These are phyloP conservation scores for Cyclanthera cordifolia DNA, from an alignment of 306 rosid species.

Conservation along the genomic window DNA sequence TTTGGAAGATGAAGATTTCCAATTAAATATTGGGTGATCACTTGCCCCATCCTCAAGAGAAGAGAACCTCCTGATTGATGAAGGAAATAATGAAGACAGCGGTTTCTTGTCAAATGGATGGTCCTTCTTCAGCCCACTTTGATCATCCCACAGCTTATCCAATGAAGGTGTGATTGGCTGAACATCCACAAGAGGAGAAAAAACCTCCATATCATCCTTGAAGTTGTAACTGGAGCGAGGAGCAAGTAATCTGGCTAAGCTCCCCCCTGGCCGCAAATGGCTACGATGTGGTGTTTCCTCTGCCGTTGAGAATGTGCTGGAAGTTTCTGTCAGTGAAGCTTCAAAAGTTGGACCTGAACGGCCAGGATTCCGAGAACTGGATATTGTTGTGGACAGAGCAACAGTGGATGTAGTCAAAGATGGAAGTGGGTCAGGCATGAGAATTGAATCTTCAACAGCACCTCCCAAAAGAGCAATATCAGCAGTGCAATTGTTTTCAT, in stretches of 20 bases:
- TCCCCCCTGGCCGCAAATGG: slow-evolving; percentile 79
- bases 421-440: slow-evolving; percentile 98
- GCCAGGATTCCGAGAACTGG: slow-evolving; percentile 54
- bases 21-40: slow-evolving; percentile 75
- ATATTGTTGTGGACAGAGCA: slow-evolving; percentile 40
- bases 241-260: slow-evolving; percentile 61
- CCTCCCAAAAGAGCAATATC: slow-evolving; percentile 85
- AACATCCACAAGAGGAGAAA: slow-evolving; percentile 97
- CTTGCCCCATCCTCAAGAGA: slow-evolving; percentile 43
- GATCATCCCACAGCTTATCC: slow-evolving; percentile 72
- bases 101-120: slow-evolving; percentile 64
- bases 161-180: slow-evolving; percentile 77
- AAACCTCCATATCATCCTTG: slow-evolving; percentile 97
- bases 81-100: slow-evolving; percentile 48
- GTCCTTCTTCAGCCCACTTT: slow-evolving; percentile 59
- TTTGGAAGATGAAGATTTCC: slow-evolving; percentile 59
- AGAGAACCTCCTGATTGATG: slow-evolving; percentile 58
- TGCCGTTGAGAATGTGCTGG: slow-evolving; percentile 33
- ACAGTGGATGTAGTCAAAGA: slow-evolving; percentile 56
- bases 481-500: slow-evolving; percentile 58
- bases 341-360: slow-evolving; percentile 52
- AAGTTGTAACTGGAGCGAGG: slow-evolving; percentile 68
- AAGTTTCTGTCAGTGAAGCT: slow-evolving; percentile 35
- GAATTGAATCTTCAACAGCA: slow-evolving; percentile 84
- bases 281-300: slow-evolving; percentile 74